Evolutionary conservation across 2,329 filamentous ascomycete genomes (phyloP).

Genomic region (Septoria petroselini): DNA sequence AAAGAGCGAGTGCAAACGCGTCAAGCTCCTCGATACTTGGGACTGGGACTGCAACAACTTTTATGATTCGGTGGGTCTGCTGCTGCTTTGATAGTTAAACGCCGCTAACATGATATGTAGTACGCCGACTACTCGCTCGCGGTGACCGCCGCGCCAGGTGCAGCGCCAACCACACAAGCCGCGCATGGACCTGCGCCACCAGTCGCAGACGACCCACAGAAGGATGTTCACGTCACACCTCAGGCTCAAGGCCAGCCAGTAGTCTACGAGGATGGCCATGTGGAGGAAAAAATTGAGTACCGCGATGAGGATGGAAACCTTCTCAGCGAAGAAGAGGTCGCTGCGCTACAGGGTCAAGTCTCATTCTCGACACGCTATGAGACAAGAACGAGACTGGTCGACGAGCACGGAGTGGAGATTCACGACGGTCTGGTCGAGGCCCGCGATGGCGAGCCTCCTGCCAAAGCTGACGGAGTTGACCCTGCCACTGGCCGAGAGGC

Average conservation of each 20-base stretch:
- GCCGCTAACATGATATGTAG: constrained; percentile 20
- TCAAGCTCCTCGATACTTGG: constrained; percentile 86
- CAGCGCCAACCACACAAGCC: constrained; percentile 31
- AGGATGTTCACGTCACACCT: constrained; percentile 39
- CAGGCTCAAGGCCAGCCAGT: constrained; percentile 35
- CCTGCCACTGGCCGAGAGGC: constrained; percentile 50
- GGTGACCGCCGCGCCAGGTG: constrained; percentile 24
- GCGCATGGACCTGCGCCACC: constrained; percentile 37
- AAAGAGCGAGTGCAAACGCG: constrained; percentile 75
- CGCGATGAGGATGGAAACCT: constrained; percentile 91
- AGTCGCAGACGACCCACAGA: constrained; percentile 38
- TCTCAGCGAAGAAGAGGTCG: constrained; percentile 77
- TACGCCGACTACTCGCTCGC: constrained; percentile 37
- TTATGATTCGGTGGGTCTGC: constrained; percentile 72
- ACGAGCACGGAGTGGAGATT: constrained; percentile 77
- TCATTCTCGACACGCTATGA: constrained; percentile 95
- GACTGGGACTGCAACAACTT: constrained; percentile 99
- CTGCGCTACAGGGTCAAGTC: constrained; percentile 82
- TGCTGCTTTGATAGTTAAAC: neutral
- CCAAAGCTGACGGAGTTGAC: constrained; percentile 44
- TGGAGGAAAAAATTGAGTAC: constrained; percentile 86
- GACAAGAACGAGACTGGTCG: constrained; percentile 82
- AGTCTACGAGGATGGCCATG: constrained; percentile 17
- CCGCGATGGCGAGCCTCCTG: constrained; percentile 46
- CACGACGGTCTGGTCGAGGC: constrained; percentile 42